Evolutionary conservation across 2,329 filamentous ascomycete species (phyloP).

Genomic region (Ceratocystis diversiconidia): DNA sequence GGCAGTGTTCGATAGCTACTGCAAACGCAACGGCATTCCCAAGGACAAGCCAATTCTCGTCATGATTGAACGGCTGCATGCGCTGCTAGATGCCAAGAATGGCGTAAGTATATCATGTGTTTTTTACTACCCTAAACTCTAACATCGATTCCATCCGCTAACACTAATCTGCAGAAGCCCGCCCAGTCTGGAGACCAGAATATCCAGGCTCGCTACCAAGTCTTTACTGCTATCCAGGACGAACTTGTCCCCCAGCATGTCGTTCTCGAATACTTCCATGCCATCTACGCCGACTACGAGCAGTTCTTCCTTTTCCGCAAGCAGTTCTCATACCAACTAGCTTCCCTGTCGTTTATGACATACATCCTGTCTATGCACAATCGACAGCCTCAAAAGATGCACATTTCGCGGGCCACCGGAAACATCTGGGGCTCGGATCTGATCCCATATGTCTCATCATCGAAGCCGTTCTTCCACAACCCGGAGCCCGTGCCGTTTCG

Average conservation of each 20-base stretch:
- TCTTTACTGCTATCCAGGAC: slow-evolving; percentile 87
- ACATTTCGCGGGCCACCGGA: slow-evolving; percentile 73
- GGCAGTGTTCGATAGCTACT: slow-evolving; percentile 92
- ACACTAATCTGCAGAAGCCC: slow-evolving; percentile 19
- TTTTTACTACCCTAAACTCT: neutral
- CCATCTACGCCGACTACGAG: slow-evolving; percentile 71
- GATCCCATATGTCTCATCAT: slow-evolving; percentile 73
- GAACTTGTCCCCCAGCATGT: slow-evolving; percentile 78
- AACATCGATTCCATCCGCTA: neutral
- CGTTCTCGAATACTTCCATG: slow-evolving; percentile 77
- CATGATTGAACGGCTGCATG: slow-evolving; percentile 84
- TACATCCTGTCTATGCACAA: slow-evolving; percentile 96
- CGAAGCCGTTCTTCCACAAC: slow-evolving; percentile 84
- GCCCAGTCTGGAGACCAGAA: slow-evolving; percentile 33
- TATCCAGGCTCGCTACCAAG: slow-evolving; percentile 73
- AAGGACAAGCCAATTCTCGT: slow-evolving; percentile 95
- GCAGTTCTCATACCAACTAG: slow-evolving; percentile 91
- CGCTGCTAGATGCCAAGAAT: slow-evolving; percentile 55
- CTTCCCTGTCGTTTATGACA: slow-evolving; percentile 92
- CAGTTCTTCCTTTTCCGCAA: slow-evolving; percentile 98
- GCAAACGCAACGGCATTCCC: slow-evolving; percentile 67
- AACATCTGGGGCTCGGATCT: slow-evolving; percentile 95
- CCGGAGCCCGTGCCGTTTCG: slow-evolving; percentile 94
- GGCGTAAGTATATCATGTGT: slow-evolving; percentile 31
- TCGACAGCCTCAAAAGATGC: slow-evolving; percentile 89